Base-by-base conservation (phyloP, 1,284 basidiomycete genomes). In the Ustilago bromivora region DNA sequence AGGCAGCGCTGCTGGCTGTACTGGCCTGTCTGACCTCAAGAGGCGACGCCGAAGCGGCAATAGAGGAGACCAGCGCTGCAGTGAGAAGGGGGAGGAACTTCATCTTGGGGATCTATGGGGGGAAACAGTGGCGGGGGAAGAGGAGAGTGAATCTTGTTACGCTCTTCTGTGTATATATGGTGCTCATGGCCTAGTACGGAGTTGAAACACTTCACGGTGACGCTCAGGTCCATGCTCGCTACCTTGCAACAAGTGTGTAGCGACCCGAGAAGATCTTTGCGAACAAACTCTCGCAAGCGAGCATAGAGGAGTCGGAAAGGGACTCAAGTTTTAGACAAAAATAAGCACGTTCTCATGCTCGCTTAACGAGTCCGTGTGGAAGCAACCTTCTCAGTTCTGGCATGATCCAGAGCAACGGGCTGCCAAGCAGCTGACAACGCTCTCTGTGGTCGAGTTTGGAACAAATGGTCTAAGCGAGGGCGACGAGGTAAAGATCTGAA, bases 61-160 rank as follows among this genome's bases (percentile, higher is more conserved):
- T 43, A n/a, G 58, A 68, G 23, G 63, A 57, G 15, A 59, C 19
- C 34, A 69, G 57, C 10, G 38, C 51, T 15, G 70, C 56, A 5
- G 57, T 58, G 13, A 71, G 43, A 32, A 71, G 57, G n/a, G 61
- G 9, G 60, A 69, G 55, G 43, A 69, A 55, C 61, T 66, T 71
- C 59, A 75, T 64, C 38, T 35, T 61, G 12, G 19, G 36, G 23
- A 5, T 28, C 17, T 41, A 51, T 36, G 40, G 31, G 35, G 15
- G 31, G 10, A 13, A 1, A 10, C 6, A 8, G 32, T 57, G 19
- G 9, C 31, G 4, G 56, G 8, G 41, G 31, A 15, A 8, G 5
- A 38, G 12, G 4, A 10, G 38, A 40, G 4, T 23, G 12, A 43
- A 6, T 4, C 46, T n/a, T 17, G 1, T 51, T 11, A 13, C 3